phyloP scores from a whole-genome alignment of 2,329 filamentous ascomycete species.

The Bipolaris victoriae region DNA sequence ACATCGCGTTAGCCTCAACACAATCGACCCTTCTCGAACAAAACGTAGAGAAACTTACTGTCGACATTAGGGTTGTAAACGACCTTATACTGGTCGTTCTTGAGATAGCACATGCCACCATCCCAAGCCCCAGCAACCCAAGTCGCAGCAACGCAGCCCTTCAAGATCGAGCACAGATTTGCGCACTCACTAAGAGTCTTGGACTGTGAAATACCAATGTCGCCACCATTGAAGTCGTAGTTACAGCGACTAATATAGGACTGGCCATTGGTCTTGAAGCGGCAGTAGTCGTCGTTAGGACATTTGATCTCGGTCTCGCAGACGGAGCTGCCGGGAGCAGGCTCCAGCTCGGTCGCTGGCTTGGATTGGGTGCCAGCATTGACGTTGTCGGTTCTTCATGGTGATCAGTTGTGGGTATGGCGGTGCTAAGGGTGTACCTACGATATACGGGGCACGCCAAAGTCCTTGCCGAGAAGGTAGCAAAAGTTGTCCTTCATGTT shows the following conservation, averaged over 20 bases:
- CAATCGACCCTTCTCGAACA: too few species aligned
- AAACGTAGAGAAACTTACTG: neutral
- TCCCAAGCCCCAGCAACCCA: constrained; percentile 9
- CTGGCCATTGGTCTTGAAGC: constrained; percentile 5
- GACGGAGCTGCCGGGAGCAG: constrained; percentile 3
- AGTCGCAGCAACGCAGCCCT: constrained; percentile 11
- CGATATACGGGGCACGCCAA: constrained; percentile 7
- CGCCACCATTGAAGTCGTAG: constrained; percentile 19
- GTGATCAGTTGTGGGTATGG: neutral
- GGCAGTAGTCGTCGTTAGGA: constrained; percentile 13
- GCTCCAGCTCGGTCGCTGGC: neutral
- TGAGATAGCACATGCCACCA: constrained; percentile 13
- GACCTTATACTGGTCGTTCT: constrained; percentile 2
- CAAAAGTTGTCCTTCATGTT: constrained; percentile 19
- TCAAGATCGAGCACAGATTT: constrained; percentile 2
- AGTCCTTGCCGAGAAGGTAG: constrained; percentile 18
- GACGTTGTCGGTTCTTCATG: neutral
- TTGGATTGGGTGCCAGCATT: constrained; percentile 8
- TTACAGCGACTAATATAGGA: constrained; percentile 12
- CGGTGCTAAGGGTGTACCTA: constrained; percentile 1
- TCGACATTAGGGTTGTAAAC: constrained; percentile 10
- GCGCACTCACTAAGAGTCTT: constrained; percentile 5
- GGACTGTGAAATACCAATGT: constrained; percentile 2
- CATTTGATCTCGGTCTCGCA: constrained; percentile 10
- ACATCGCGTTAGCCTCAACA: neutral